Base-by-base conservation (phyloP, 116 monocot species). In the Phalaenopsis hybrid region DNA sequence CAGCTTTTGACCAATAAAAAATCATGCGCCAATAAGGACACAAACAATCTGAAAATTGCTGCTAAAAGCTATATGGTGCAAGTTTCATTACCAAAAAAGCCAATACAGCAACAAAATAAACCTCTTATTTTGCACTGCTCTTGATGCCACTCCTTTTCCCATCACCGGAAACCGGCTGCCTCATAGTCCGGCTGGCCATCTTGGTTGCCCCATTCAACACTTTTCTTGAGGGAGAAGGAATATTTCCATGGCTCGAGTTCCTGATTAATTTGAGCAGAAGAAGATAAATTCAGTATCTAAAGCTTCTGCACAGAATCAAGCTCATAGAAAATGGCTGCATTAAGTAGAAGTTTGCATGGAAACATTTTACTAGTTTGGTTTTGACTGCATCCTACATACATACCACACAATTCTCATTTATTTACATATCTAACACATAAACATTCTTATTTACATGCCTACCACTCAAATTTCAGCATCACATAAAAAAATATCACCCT, bases 151-250 rank as follows among this genome's bases (percentile, higher is more conserved):
- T n/a, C 51, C 57, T 68, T 58, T 74, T 83, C 23, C 49, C 72
- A 20, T 77, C 77, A 76, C 20, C 18, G 4, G 57, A 21, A 78
- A 44, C 51, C 11, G 83, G 46, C 67, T 34, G 45, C 48, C 75
- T 75, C 4, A 1, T 43, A 0, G 23, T 51, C 25, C 44, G 69
- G 57, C 33, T 57, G 33, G 37, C 10, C 31, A 55, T 79, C 21
- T 79, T 79, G 44, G 46, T 33, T 17, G 83, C 45, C 21, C 78
- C 43, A 45, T 72, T 83, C 48, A 67, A 15, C 51, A 78, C 51
- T 65, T 69, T 83, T 33, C 79, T 50, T 23, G 83, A 79, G 73
- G 73, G 83, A 46, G 83, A 78, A 28, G 68, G 70, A 16, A 70
- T 55, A 2, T 78, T 67, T 11, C 61, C 28, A 37, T 61, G 37